Evolutionary conservation across 345 rosid species (phyloP).

Genomic region (Turnera subulata): DNA sequence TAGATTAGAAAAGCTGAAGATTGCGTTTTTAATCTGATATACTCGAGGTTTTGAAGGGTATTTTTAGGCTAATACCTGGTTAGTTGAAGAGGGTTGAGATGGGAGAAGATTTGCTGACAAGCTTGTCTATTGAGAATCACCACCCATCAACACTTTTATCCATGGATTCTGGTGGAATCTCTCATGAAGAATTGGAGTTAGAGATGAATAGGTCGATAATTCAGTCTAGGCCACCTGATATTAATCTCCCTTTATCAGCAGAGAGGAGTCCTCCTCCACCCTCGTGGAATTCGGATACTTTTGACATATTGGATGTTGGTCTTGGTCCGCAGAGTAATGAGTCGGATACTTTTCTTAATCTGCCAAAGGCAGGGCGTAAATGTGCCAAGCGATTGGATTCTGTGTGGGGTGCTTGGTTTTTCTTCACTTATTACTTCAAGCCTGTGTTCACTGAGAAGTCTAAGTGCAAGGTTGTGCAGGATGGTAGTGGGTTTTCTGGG

Average conservation of each 20-base stretch:
- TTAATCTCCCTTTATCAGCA: constrained; percentile 24
- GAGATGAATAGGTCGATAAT: constrained; percentile 22
- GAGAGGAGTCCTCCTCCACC: constrained; percentile 26
- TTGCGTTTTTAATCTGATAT: not conserved
- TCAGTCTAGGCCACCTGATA: constrained; percentile 21
- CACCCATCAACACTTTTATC: constrained; percentile 24
- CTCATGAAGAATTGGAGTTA: constrained; percentile 19
- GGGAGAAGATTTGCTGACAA: constrained; percentile 14
- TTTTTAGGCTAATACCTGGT: not conserved
- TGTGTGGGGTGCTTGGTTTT: constrained; percentile 29
- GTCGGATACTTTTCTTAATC: constrained; percentile 8
- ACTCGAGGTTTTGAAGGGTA: not conserved
- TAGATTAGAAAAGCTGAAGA: too few species aligned
- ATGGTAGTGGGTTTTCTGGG: constrained; percentile 15
- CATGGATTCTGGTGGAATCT: constrained; percentile 22
- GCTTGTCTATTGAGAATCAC: constrained; percentile 24
- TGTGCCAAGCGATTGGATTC: constrained; percentile 24
- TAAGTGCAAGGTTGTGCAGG: constrained; percentile 15
- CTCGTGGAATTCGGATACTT: constrained; percentile 17
- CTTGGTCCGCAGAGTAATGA: constrained; percentile 17
- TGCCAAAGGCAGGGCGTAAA: constrained; percentile 17
- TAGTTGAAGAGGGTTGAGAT: constrained; percentile 2
- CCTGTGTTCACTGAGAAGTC: constrained; percentile 26
- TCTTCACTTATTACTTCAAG: constrained; percentile 25
- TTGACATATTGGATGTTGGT: constrained; percentile 23